A percentile compares a stretch with the other conserved stretches of the same genome.
phyloP scores from a whole-genome alignment of 1,284 basidiomycete species.

The Cryptococcus floricola region DNA sequence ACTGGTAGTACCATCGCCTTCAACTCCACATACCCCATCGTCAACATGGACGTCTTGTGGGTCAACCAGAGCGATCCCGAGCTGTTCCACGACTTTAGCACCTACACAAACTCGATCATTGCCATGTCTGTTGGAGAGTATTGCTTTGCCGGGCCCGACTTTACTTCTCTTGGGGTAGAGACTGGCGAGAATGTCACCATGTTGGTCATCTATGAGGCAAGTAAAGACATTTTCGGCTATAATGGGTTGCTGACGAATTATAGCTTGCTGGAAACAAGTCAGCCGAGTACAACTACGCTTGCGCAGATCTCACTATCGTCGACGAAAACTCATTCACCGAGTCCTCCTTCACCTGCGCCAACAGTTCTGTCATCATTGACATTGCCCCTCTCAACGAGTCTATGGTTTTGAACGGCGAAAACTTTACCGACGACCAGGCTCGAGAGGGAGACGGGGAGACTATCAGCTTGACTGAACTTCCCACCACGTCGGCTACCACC shows the following conservation, averaged over 20 bases:
- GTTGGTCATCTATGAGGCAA: constrained; percentile 26
- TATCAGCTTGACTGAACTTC: not conserved
- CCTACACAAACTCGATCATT: constrained; percentile 22
- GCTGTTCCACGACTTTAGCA: constrained; percentile 27
- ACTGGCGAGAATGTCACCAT: constrained; percentile 31
- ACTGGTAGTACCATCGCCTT: no score
- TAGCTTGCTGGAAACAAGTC: constrained; percentile 12
- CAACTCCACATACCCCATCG: no score
- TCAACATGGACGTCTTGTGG: constrained; percentile 24
- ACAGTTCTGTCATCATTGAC: constrained; percentile 15
- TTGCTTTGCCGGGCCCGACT: constrained; percentile 34
- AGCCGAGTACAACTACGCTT: constrained; percentile 21
- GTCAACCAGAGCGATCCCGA: constrained; percentile 22
- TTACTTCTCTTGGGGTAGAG: constrained; percentile 21
- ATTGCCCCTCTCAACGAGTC: constrained; percentile 8
- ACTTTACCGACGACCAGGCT: no score
- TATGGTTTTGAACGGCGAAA: no score
- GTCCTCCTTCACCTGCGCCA: constrained; percentile 18
- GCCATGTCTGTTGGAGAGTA: constrained; percentile 27
- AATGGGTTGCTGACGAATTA: not conserved
- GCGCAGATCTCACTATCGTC: constrained; percentile 32
- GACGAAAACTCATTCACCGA: constrained; percentile 9
- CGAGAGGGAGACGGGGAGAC: not conserved
- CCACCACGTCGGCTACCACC: not conserved
- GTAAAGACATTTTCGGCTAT: not conserved